Conservation (phyloP, 78 protist species). For the Polysphondylium violaceum region DNA sequence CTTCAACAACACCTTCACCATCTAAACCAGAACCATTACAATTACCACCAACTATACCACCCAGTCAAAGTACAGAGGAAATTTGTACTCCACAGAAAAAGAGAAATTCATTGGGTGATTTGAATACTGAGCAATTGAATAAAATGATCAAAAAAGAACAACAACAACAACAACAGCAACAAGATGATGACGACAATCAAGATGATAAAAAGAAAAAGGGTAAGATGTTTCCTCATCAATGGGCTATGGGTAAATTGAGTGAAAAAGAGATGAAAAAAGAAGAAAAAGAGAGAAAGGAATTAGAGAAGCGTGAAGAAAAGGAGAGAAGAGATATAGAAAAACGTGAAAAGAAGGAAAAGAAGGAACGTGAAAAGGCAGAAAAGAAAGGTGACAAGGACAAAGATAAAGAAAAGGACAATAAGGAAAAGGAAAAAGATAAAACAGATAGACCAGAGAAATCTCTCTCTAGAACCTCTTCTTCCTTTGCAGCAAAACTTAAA, state of each 20-base stretch:
- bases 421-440: conserved; percentile 17
- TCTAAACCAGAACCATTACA: conserved; percentile 28
- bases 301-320: conserved; percentile 23
- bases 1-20: too few relatives aligned
- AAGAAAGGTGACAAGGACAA: conserved; percentile 44
- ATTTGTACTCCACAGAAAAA: conserved; percentile 7
- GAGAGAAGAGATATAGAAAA: conserved; percentile 41
- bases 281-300: conserved; percentile 40
- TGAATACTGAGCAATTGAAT: background rate
- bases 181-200: conserved; percentile 1
- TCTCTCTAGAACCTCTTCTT: conserved; percentile 30
- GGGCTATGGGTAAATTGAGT: conserved; percentile 49
- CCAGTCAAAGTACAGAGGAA: background rate
- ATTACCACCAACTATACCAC: conserved; percentile 8
- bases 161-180: conserved; percentile 4
- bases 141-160: conserved; percentile 12
- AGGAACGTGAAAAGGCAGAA: conserved; percentile 42
- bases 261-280: conserved; percentile 22
- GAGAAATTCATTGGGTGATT: conserved; percentile 40
- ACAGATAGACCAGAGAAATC: background rate
- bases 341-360: conserved; percentile 45
- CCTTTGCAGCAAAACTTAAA: conserved; percentile 50
- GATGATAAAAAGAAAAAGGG: background rate
- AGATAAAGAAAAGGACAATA: conserved; percentile 13
- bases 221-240: conserved; percentile 60